Evolutionary conservation across 2,329 filamentous ascomycete species (phyloP), one percentile per base, ranked within the genome.

Genomic region (Penicillium rolfsii): DNA sequence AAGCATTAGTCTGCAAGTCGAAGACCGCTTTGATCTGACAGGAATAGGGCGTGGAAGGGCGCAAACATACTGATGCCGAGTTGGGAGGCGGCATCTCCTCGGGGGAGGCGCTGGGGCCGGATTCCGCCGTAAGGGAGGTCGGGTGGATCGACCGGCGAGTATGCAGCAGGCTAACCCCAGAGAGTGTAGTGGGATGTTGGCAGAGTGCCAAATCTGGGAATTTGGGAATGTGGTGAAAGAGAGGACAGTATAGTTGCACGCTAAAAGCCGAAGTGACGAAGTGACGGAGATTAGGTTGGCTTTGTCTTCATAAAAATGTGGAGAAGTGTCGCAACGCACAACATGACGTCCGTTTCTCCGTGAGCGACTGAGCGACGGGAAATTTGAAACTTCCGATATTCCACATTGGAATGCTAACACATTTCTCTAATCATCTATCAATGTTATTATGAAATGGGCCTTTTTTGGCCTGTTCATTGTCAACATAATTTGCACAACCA

Each of bases 61-160:
- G 57, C 36, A 58, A 59, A 71, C 77, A 64, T 77, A 81, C 79
- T 67, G 73, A 74, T 56, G 78, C 76, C 57, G 77, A 75, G 70
- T 79, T 80, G 65, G 73, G 76, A 65, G 78, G 79, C 65, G 78
- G 77, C 76, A 79, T 79, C 50, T 56, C 57, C 55, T 45, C 48
- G 35, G 46, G 61, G 64, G 67, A 40, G 64, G 57, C 45, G 41
- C 45, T 45, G 55, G 63, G 64, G 67, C 64, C 58, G 53, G 59
- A 61, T 62, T 64, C 52, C 55, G 57, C 61, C 58, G 50, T 58
- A 45, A 57, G 48, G 50, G 35, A 53, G 35, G 58, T 55, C 57
- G 43, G 53, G 46, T 40, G 35, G 59, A 60, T 58, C 62, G 57
- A 61, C 36, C 54, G 45, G 35, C n/a, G 43, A 46, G 52, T 22